phyloP scores from a whole-genome alignment of 352 stramenopile genomes.

The Saprolegnia diclina region DNA sequence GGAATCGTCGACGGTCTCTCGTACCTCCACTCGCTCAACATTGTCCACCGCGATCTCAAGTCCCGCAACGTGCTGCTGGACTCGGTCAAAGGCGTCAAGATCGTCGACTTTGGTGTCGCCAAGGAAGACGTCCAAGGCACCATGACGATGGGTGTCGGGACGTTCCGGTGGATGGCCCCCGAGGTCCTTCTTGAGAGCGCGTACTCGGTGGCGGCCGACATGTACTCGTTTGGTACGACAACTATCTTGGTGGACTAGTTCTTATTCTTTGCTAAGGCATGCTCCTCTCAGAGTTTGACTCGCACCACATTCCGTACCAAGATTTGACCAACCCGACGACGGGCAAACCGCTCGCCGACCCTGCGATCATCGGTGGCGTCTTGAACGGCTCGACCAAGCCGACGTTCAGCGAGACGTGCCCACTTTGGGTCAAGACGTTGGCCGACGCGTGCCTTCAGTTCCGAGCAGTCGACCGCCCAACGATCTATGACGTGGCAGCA shows the following conservation, averaged over 20 bases:
- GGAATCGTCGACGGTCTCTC: constrained; percentile 40
- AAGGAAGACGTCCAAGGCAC: constrained; percentile 25
- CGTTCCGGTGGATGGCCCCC: constrained; percentile 16
- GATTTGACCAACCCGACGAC: not conserved
- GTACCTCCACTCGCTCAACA: constrained; percentile 39
- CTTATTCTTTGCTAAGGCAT: not conserved
- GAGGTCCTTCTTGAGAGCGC: not conserved
- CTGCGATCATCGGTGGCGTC: not conserved
- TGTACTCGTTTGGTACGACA: constrained; percentile 27
- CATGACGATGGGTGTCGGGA: not conserved
- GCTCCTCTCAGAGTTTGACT: constrained; percentile 4
- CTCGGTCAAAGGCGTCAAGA: constrained; percentile 34
- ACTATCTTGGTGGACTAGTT: not conserved
- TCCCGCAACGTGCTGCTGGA: constrained; percentile 53
- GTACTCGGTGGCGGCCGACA: not conserved
- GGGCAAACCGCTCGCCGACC: not conserved
- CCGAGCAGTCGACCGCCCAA: not conserved
- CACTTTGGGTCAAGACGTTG: not conserved
- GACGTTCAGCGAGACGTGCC: not conserved
- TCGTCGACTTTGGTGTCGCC: constrained; percentile 47
- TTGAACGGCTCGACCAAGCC: not conserved
- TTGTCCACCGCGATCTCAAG: constrained; percentile 52
- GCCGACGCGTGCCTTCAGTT: not conserved
- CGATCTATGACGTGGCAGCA: not conserved
- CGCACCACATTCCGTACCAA: constrained; percentile 3